phyloP scores from a whole-genome alignment of 2,329 filamentous ascomycete genomes.

The Graphilbum fragrans region DNA sequence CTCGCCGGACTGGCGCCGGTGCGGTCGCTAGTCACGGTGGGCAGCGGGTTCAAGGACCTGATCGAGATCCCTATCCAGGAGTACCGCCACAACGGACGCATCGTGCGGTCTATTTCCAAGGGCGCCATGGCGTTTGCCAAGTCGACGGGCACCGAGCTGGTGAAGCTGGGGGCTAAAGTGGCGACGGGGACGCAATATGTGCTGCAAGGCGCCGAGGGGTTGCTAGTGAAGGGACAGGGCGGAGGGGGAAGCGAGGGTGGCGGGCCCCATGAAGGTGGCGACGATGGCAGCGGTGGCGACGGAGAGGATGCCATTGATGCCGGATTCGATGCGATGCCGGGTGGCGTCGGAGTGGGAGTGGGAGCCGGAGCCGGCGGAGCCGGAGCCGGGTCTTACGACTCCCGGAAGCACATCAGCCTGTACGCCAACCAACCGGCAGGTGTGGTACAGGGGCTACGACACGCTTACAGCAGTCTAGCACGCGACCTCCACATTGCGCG shows the following conservation, averaged over 20 bases:
- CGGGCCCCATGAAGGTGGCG: slow-evolving; percentile 16
- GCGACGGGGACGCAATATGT: slow-evolving; percentile 93
- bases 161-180: slow-evolving; percentile 86
- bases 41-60: slow-evolving; percentile 73
- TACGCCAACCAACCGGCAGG: slow-evolving; percentile 92
- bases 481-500: slow-evolving; percentile 76
- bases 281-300: neutral
- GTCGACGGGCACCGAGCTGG: slow-evolving; percentile 87
- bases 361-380: slow-evolving; percentile 12
- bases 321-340: neutral
- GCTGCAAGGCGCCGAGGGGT: slow-evolving; percentile 74
- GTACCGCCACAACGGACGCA: slow-evolving; percentile 85
- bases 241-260: slow-evolving; percentile 14
- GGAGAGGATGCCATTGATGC: neutral
- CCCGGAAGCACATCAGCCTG: slow-evolving; percentile 68
- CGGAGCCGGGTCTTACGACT: slow-evolving; percentile 48
- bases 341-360: slow-evolving; percentile 2
- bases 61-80: slow-evolving; percentile 84
- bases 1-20: slow-evolving; percentile 82
- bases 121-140: slow-evolving; percentile 82
- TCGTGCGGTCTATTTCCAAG: slow-evolving; percentile 85
- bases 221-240: slow-evolving; percentile 35
- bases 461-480: slow-evolving; percentile 71
- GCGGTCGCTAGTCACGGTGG: slow-evolving; percentile 83
- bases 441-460: slow-evolving; percentile 73